Evolutionary conservation across 257 asterid genomes (phyloP).

Genomic region (Galeopsis tetrahit): DNA sequence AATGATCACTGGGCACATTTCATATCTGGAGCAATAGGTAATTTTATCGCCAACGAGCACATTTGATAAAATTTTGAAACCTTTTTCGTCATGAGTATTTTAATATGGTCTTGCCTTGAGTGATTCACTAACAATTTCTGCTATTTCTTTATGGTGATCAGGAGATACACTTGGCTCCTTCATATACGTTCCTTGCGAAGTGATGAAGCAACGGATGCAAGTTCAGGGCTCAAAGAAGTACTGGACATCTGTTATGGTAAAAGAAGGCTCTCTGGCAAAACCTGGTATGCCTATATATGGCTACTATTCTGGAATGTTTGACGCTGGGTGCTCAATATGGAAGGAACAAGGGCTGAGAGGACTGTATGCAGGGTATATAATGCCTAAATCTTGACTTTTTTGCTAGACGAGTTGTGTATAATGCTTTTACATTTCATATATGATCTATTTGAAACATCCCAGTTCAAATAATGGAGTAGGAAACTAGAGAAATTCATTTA

Average conservation of each 20-base stretch:
- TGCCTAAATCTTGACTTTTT: constrained; percentile 6
- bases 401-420: constrained; percentile 6
- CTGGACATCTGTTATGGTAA: constrained; percentile 65
- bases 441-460: neutral
- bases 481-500: constrained; percentile 6
- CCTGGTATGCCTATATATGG: constrained; percentile 56
- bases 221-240: constrained; percentile 79
- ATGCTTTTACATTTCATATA: constrained; percentile 2
- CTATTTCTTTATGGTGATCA: constrained; percentile 39
- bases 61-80: neutral
- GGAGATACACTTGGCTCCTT: constrained; percentile 87
- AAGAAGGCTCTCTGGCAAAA: constrained; percentile 49
- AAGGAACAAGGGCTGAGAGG: constrained; percentile 81
- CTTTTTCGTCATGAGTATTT: neutral
- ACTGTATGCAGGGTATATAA: constrained; percentile 71
- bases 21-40: constrained; percentile 82
- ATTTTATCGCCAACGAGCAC: constrained; percentile 9
- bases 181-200: constrained; percentile 84
- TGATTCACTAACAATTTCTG: constrained; percentile 12
- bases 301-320: constrained; percentile 81
- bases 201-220: constrained; percentile 90
- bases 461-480: neutral
- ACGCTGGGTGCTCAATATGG: constrained; percentile 87
- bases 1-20: constrained; percentile 80
- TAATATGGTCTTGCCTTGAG: constrained; percentile 9